These are phyloP conservation scores for Psilocybe cyanescens DNA, from an alignment of 768 basidiomycete genomes.

Conservation along the genomic window DNA sequence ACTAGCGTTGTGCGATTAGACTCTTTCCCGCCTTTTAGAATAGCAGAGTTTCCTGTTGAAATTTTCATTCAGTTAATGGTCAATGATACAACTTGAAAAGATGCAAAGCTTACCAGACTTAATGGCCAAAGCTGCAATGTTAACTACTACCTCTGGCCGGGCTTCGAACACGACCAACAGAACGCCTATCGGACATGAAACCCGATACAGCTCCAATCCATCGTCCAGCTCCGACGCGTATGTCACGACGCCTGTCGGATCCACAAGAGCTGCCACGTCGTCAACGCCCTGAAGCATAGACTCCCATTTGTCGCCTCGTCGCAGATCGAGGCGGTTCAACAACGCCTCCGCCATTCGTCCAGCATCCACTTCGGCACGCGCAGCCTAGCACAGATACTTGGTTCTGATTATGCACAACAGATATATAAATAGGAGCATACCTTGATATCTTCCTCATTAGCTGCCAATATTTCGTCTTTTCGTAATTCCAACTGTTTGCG, in stretches of 20 bases:
- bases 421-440: conserved; percentile 38
- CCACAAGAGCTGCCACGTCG: conserved; percentile 84
- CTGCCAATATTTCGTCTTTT: conserved; percentile 73
- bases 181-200: conserved; percentile 96
- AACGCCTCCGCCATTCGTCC: conserved; percentile 86
- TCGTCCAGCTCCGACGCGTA: conserved; percentile 94
- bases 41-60: conserved; percentile 87
- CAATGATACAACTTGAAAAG: neutral
- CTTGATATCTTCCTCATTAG: conserved; percentile 82
- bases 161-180: conserved; percentile 97
- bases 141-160: conserved; percentile 96
- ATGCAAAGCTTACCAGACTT: conserved; percentile 78
- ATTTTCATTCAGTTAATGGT: neutral
- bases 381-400: conserved; percentile 52
- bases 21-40: conserved; percentile 97
- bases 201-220: conserved; percentile 84
- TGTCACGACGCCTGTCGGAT: conserved; percentile 84
- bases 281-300: conserved; percentile 89
- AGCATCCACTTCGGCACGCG: conserved; percentile 74
- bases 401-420: conserved; percentile 3
- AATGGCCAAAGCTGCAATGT: conserved; percentile 94
- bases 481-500: conserved; percentile 62
- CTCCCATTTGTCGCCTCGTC: conserved; percentile 86
- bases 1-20: conserved; percentile 79
- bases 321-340: conserved; percentile 84